Conservation (phyloP, 1,284 basidiomycete genomes). For the Puccinia horiana region DNA sequence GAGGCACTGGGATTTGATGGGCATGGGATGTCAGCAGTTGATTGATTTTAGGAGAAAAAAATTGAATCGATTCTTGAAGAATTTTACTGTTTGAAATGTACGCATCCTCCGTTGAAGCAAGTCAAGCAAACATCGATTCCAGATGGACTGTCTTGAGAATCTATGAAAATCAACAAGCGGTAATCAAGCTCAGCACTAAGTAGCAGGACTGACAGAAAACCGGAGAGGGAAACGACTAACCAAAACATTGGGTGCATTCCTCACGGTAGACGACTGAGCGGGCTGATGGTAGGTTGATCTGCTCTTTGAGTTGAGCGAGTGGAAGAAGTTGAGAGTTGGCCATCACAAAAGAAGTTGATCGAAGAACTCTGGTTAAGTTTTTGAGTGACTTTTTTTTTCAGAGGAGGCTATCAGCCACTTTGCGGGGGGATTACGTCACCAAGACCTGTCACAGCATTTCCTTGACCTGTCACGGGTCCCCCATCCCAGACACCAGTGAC, state of each 20-base stretch:
- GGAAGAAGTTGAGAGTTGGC: background rate
- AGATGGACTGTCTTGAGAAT: conserved; percentile 67
- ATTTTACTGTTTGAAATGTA: conserved; percentile 61
- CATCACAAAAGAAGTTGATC: no score
- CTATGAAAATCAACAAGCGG: no score
- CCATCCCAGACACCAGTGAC: no score
- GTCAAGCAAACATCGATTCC: conserved; percentile 86
- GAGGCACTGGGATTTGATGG: conserved; percentile 50
- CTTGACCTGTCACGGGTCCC: no score
- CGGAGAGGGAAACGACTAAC: conserved; percentile 61
- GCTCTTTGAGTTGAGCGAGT: background rate
- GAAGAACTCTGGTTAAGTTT: no score
- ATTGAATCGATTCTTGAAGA: no score
- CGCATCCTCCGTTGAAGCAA: conserved; percentile 92
- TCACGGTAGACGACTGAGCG: conserved; percentile 69
- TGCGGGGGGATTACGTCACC: no score
- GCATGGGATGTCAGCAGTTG: conserved; percentile 59
- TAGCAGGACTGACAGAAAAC: no score
- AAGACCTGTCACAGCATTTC: no score
- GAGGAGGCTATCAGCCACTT: no score
- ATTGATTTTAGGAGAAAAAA: background rate
- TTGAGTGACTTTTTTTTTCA: no score
- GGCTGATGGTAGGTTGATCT: conserved; percentile 13
- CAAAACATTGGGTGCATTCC: conserved; percentile 93
- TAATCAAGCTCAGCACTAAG: no score